Conservation (phyloP, 768 basidiomycete species). For the Crepidotus variabilis region DNA sequence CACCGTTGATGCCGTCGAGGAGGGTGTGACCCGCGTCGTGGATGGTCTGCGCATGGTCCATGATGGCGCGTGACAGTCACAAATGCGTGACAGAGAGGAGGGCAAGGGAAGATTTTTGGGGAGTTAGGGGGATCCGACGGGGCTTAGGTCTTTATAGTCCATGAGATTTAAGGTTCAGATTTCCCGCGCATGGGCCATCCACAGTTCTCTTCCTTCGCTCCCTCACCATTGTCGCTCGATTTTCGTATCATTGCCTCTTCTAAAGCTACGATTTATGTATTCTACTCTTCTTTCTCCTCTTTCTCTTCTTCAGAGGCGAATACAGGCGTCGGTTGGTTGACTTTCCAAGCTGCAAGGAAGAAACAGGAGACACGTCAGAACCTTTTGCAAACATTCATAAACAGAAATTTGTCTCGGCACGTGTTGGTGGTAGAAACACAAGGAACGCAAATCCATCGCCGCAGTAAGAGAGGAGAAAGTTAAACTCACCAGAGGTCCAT, state of each 20-base stretch:
- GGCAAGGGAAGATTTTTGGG: conserved; percentile 69
- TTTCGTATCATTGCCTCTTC: conserved; percentile 5
- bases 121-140: conserved; percentile 67
- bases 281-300: conserved; percentile 48
- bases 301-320: conserved; percentile 66
- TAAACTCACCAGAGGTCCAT: conserved; percentile 76
- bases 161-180: conserved; percentile 79
- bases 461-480: conserved; percentile 11
- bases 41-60: conserved; percentile 37
- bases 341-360: conserved; percentile 69
- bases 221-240: conserved; percentile 17
- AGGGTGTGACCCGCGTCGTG: conserved; percentile 29
- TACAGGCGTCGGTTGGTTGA: conserved; percentile 83
- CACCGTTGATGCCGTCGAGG: conserved; percentile 36
- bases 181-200: conserved; percentile 73
- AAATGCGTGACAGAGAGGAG: conserved; percentile 45
- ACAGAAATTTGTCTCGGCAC: conserved; percentile 31
- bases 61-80: conserved; percentile 78
- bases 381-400: conserved; percentile 41
- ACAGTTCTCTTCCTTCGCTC: conserved; percentile 28
- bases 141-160: conserved; percentile 79
- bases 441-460: conserved; percentile 7
- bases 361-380: conserved; percentile 64
- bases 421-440: conserved; percentile 20
- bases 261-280: conserved; percentile 9